phyloP scores from a whole-genome alignment of 768 basidiomycete species.

The Tremella mesenterica region DNA sequence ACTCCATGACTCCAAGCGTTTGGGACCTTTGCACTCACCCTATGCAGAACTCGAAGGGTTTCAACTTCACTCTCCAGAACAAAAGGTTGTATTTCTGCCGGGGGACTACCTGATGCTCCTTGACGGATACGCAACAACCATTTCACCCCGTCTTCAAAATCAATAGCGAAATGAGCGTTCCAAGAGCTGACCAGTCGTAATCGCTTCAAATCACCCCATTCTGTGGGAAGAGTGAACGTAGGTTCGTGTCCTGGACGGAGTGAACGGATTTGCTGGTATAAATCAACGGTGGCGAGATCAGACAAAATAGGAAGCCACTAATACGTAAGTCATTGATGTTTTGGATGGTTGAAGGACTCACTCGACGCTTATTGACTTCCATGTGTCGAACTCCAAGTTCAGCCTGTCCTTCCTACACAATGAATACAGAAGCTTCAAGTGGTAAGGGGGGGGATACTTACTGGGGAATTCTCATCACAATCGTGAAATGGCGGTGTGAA shows the following conservation, averaged over 20 bases:
- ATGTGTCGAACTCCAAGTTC: too few relatives aligned
- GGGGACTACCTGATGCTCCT: not conserved
- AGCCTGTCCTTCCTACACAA: too few relatives aligned
- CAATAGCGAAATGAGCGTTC: conserved; percentile 3
- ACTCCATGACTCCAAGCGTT: not conserved
- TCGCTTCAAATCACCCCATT: not conserved
- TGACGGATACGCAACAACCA: conserved; percentile 6
- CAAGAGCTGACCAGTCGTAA: not conserved
- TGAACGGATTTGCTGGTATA: not conserved
- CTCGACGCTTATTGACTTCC: too few relatives aligned
- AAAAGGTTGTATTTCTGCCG: not conserved
- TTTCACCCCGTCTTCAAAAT: conserved; percentile 6
- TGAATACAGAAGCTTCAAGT: too few relatives aligned
- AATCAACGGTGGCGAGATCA: not conserved
- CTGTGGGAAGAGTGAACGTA: not conserved
- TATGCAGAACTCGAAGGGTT: not conserved
- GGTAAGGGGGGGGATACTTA: too few relatives aligned
- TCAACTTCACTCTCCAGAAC: conserved; percentile 2
- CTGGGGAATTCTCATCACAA: too few relatives aligned
- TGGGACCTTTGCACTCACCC: not conserved
- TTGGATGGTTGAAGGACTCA: too few relatives aligned
- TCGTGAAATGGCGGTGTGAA: too few relatives aligned
- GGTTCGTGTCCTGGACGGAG: not conserved
- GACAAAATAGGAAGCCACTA: not conserved
- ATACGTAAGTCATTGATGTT: too few relatives aligned